Percentiles rank a stretch among this genome's conserved stretches.
These are phyloP conservation scores for Erodium chrysanthum DNA, from an alignment of 441 rosid genomes.

Conservation along the genomic window DNA sequence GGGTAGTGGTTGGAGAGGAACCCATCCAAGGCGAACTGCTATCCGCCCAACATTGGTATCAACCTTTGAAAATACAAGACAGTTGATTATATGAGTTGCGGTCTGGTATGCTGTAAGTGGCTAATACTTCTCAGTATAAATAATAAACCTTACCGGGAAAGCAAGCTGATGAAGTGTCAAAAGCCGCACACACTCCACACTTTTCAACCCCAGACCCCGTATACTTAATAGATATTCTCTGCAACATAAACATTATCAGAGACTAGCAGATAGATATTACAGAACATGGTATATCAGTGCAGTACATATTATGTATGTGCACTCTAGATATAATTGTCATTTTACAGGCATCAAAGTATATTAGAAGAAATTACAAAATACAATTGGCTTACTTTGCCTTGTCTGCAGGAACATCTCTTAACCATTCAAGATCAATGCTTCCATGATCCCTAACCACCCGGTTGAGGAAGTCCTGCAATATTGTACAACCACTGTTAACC, in stretches of 20 bases:
- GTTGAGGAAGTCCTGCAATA: conserved; percentile 73
- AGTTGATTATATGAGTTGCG: conserved; percentile 11
- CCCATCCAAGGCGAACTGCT: conserved; percentile 99
- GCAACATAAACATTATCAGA: conserved; percentile 21
- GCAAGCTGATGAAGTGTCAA: conserved; percentile 92
- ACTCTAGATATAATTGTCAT: background rate
- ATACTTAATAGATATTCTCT: conserved; percentile 86
- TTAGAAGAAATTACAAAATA: conserved; percentile 14
- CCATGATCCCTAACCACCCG: conserved; percentile 69
- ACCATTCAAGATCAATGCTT: conserved; percentile 85
- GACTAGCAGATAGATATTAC: background rate
- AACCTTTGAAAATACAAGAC: conserved; percentile 44
- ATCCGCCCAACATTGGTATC: conserved; percentile 97
- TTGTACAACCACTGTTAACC: conserved; percentile 20
- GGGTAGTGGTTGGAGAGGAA: conserved; percentile 91
- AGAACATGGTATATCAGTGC: background rate
- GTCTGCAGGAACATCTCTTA: conserved; percentile 68
- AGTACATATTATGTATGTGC: background rate
- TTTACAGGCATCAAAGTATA: background rate
- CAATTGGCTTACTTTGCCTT: conserved; percentile 61
- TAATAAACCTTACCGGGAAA: conserved; percentile 64
- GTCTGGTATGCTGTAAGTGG: conserved; percentile 12
- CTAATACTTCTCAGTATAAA: conserved; percentile 16
- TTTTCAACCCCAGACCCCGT: conserved; percentile 86
- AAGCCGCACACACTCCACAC: conserved; percentile 95